Conservation (phyloP, 805 yeast genomes). For the Pichia kluyveri region DNA sequence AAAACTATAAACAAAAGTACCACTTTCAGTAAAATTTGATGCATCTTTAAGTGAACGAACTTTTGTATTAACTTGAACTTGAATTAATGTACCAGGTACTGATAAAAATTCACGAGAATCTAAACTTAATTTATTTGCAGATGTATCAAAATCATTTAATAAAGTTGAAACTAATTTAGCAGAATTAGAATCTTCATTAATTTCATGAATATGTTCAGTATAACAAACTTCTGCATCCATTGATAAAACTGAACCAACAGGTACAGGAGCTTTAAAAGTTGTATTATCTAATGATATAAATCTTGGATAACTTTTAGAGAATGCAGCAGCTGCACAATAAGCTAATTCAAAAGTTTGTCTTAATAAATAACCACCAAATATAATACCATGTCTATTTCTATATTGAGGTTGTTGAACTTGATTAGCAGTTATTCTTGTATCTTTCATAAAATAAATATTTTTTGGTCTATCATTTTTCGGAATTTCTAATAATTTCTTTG, state of each 20-base stretch:
- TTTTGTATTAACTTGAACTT: slow-evolving; percentile 78
- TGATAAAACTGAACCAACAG: slow-evolving; percentile 84
- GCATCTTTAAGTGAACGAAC: slow-evolving; percentile 54
- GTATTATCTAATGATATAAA: slow-evolving; percentile 87
- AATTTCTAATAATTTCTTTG: slow-evolving; percentile 29
- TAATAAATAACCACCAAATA: slow-evolving; percentile 89
- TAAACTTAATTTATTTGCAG: slow-evolving; percentile 45
- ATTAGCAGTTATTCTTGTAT: slow-evolving; percentile 65
- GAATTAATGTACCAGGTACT: slow-evolving; percentile 80
- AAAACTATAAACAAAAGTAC: slow-evolving; percentile 83
- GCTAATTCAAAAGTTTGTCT: slow-evolving; percentile 92
- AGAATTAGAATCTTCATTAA: slow-evolving; percentile 20
- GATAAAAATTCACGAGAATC: slow-evolving; percentile 52
- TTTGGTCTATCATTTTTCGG: slow-evolving; percentile 31
- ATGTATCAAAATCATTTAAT: slow-evolving; percentile 41
- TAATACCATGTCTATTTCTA: slow-evolving; percentile 90
- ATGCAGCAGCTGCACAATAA: slow-evolving; percentile 86
- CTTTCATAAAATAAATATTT: slow-evolving; percentile 56
- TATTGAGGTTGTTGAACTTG: slow-evolving; percentile 95
- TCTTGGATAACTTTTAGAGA: slow-evolving; percentile 77
- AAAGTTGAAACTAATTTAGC: slow-evolving; percentile 15
- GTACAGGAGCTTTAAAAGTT: slow-evolving; percentile 89
- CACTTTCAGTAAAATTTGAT: slow-evolving; percentile 59
- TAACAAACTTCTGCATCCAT: slow-evolving; percentile 78
- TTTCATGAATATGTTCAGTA: slow-evolving; percentile 64